A percentile compares a stretch with the other conserved stretches of the same genome.
phyloP scores from a whole-genome alignment of 2,329 filamentous ascomycete genomes.

The Davidsoniella neocaledoniae region DNA sequence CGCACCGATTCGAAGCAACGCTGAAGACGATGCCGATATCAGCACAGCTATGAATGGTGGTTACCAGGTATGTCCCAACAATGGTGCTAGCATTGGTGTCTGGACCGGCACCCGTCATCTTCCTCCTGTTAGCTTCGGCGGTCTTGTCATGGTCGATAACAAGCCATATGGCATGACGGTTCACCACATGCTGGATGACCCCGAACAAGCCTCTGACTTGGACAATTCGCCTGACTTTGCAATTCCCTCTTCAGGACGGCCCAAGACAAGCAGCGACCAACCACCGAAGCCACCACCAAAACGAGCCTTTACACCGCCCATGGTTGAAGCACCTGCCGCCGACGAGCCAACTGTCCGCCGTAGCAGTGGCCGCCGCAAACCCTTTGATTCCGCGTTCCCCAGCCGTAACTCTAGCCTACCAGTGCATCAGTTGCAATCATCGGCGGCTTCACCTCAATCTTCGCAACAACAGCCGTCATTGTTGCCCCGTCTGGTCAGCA shows the following conservation, averaged over 20 bases:
- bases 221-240: slow-evolving; percentile 13
- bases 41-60: slow-evolving; percentile 45
- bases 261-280: neutral
- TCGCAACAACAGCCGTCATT: slow-evolving; percentile 2
- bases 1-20: slow-evolving; percentile 19
- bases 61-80: slow-evolving; percentile 63
- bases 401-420: neutral
- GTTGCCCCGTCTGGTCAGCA: neutral
- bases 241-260: slow-evolving; percentile 1
- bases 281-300: neutral
- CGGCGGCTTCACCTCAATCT: neutral
- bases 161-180: slow-evolving; percentile 88
- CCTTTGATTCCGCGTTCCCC: neutral
- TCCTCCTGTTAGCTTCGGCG: slow-evolving; percentile 80
- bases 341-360: slow-evolving; percentile 3
- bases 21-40: slow-evolving; percentile 15
- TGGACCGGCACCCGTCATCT: slow-evolving; percentile 74
- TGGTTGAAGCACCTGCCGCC: neutral
- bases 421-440: neutral
- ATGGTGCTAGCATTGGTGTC: slow-evolving; percentile 84
- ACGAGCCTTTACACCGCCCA: neutral
- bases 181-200: slow-evolving; percentile 82
- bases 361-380: slow-evolving; percentile 7
- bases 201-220: slow-evolving; percentile 21
- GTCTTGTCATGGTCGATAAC: slow-evolving; percentile 69